These are phyloP conservation scores for Clarkia xantiana DNA, from an alignment of 345 rosid genomes.

Conservation along the genomic window DNA sequence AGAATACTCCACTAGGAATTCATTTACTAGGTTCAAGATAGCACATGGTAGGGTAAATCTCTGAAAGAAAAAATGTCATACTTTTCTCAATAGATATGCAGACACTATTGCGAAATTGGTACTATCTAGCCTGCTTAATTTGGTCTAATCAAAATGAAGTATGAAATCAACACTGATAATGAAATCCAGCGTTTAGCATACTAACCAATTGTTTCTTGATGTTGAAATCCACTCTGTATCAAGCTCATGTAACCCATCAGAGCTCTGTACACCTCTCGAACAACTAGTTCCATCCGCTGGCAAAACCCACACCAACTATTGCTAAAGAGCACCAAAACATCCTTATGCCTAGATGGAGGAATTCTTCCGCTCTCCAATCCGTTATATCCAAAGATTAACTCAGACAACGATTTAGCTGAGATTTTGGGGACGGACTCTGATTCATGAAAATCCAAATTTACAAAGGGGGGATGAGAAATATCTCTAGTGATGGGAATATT, in stretches of 20 bases:
- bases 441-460: constrained; percentile 73
- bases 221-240: constrained; percentile 24
- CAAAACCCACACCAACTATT: constrained; percentile 89
- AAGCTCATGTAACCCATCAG: constrained; percentile 33
- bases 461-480: constrained; percentile 57
- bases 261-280: constrained; percentile 67
- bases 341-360: constrained; percentile 34
- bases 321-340: constrained; percentile 82
- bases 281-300: constrained; percentile 82
- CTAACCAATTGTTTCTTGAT: constrained; percentile 37
- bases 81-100: too few species aligned
- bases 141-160: too few species aligned
- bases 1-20: too few species aligned
- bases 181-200: constrained; percentile 6
- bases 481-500: constrained; percentile 25
- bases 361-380: constrained; percentile 26
- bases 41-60: too few species aligned
- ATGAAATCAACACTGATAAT: too few species aligned
- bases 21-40: too few species aligned
- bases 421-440: constrained; percentile 58
- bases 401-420: constrained; percentile 36
- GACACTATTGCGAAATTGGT: too few species aligned
- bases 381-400: constrained; percentile 44
- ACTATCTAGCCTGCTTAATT: too few species aligned
- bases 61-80: too few species aligned